Percentiles rank a stretch among this genome's conserved stretches.
Evolutionary conservation across 78 protist species (phyloP).

Genomic region (Pigoraptor vietnamica): DNA sequence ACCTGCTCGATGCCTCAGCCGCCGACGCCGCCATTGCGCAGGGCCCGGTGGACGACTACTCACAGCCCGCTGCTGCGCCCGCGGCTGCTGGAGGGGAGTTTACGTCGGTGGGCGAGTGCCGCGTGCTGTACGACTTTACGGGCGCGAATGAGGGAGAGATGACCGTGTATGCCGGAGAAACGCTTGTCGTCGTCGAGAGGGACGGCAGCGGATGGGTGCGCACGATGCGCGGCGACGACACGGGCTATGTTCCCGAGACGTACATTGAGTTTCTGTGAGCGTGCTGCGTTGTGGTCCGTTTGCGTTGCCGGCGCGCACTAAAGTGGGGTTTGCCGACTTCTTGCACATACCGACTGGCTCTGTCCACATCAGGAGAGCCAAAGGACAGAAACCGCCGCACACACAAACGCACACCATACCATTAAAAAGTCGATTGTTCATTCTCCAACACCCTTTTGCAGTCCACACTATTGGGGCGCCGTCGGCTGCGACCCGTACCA

Average conservation of each 20-base stretch:
- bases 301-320: too few relatives aligned
- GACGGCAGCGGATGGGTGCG: slow-evolving; percentile 4
- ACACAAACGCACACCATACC: too few relatives aligned
- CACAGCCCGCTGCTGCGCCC: not conserved
- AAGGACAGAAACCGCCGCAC: too few relatives aligned
- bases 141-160: not conserved
- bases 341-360: too few relatives aligned
- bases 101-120: not conserved
- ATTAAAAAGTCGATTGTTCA: too few relatives aligned
- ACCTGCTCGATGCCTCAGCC: not conserved
- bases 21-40: not conserved
- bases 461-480: too few relatives aligned
- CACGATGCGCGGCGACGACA: not conserved
- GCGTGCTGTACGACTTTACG: not conserved
- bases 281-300: too few relatives aligned
- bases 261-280: not conserved
- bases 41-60: not conserved
- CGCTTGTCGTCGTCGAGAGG: not conserved
- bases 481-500: too few relatives aligned
- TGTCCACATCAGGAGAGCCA: too few relatives aligned
- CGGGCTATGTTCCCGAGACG: not conserved
- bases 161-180: not conserved
- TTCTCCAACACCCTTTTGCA: too few relatives aligned
- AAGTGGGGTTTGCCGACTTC: too few relatives aligned
- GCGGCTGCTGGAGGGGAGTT: too few relatives aligned